Evolutionary conservation across 2,329 filamentous ascomycete genomes (phyloP), one percentile per base, ranked within the genome.

Genomic region (Fusarium graminum): DNA sequence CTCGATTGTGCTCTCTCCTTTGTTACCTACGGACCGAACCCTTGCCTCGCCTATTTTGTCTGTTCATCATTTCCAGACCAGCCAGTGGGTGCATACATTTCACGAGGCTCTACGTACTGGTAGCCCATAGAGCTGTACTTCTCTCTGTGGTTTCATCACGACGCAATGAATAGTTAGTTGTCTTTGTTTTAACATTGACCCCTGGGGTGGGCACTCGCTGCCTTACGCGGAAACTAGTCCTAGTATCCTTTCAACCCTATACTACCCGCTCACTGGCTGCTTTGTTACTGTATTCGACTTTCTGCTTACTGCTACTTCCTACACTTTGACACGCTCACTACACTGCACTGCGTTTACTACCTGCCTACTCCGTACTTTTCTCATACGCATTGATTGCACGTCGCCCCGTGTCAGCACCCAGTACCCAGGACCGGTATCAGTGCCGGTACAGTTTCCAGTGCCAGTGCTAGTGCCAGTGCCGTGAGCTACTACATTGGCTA

Each of bases 71-170:
- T 45, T 45, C 52, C 55, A 63, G 53, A 52, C 47, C 32, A 41
- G 63, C 47, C 42, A 49, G 63, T 57, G 58, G 58, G 52, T 58
- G 45, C 46, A 64, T 61, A 38, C 45, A 44, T 52, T 58, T 59
- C 65, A 51, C 64, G 34, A 22, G 43, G 51, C 51, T 58, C 50
- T 44, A 19, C 34, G 58, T 57, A 30, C 58, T 63, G 61, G 52
- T 42, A 51, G 63, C 47, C 56, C 53, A 52, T 71, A 52, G 65
- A 62, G 32, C 59, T 57, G 57, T 52, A 67, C 61, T 50, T 51
- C 58, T 61, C 52, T 69, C 55, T 47, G 68, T 65, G 67, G 70
- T 67, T 70, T 71, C 67, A 64, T 52, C 54, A 68, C 60, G 68
- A 51, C 59, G 70, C 67, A 49, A 72, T 70, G 70, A 30, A 50